Evolutionary conservation across 108 stramenopile genomes (phyloP).

Genomic region (Bacterosira constricta): DNA sequence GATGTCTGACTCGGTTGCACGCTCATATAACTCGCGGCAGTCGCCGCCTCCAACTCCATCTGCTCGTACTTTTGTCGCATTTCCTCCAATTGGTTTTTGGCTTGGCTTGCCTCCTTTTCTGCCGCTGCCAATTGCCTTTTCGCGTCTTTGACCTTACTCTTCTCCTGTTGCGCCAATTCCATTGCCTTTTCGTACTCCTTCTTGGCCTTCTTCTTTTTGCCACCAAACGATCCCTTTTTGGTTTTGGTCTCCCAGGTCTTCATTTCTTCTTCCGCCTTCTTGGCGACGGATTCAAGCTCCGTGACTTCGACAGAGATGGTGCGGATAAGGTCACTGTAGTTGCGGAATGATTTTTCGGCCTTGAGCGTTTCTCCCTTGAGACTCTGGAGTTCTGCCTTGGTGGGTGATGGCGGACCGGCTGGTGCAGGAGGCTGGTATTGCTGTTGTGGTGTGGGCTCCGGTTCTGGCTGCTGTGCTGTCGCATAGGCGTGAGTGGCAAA

Average conservation of each 20-base stretch:
- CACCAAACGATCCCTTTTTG: constrained; percentile 65
- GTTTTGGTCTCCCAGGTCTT: constrained; percentile 41
- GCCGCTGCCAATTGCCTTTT: constrained; percentile 65
- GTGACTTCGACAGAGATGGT: constrained; percentile 54
- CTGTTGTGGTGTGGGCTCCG: constrained; percentile 20
- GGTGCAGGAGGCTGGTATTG: constrained; percentile 6
- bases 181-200: constrained; percentile 64
- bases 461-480: constrained; percentile 20
- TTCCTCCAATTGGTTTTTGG: constrained; percentile 61
- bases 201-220: constrained; percentile 70
- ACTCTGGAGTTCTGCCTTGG: constrained; percentile 42
- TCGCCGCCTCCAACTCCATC: constrained; percentile 74
- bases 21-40: constrained; percentile 65
- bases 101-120: constrained; percentile 51
- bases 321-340: constrained; percentile 56
- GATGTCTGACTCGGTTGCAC: constrained; percentile 6
- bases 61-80: constrained; percentile 70
- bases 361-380: constrained; percentile 54
- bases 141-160: constrained; percentile 58
- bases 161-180: constrained; percentile 56
- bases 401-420: constrained; percentile 38
- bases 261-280: constrained; percentile 61
- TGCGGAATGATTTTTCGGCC: constrained; percentile 60
- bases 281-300: constrained; percentile 61
- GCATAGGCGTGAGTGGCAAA: too few species aligned